Base-by-base conservation (phyloP, 2,329 filamentous ascomycete species). In the Tolypocladium ovalisporum region DNA sequence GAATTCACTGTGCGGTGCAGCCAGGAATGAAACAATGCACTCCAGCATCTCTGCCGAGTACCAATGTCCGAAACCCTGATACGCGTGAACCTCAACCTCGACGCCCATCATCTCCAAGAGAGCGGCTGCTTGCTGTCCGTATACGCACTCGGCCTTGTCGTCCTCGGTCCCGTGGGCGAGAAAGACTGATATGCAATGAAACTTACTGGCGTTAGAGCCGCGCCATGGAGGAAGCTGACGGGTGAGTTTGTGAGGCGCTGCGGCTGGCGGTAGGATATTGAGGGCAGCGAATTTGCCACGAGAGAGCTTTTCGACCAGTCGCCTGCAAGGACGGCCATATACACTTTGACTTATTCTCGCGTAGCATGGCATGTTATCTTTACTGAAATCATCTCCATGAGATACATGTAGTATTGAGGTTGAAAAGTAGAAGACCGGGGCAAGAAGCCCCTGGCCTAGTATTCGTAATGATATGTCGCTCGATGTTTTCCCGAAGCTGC, bases 211-310 rank as follows among this genome's bases (percentile, higher is more conserved):
- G 54, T 65, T 73, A 42, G 68, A 73, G n/a, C 78, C 77, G 9
- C 77, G 39, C 77, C 78, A 58, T 81, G 78, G 6, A 81, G 73
- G 55, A 80, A 64, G 58, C 81, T 71, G 57, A 80, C 62, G 32
- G n/a, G 76, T 79, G 55, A 74, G 67, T n/a, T 61, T 68, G 61
- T 80, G 78, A 0, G 64, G 63, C 6, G 57, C 42, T 0, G 59
- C 58, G 1, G 67, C 56, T 4, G 69, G 67, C 12, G 64, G 59
- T 12, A 65, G 34, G 24, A 57, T 24, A 13, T 64, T 54, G 3
- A 62, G 62, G 9, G 62, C 61, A 7, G 62, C 62, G 22, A 71
- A 69, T 19, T 62, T 22, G 27, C 67, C 63, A n/a, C n/a, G n/a
- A n/a, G 7, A 64, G 60, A 9, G 56, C 54, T 24, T 58, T 54